A percentile compares a stretch with the other conserved stretches of the same genome.
Conservation (phyloP, 2,329 filamentous ascomycete genomes). For the Zasmidium citrigriseum region DNA sequence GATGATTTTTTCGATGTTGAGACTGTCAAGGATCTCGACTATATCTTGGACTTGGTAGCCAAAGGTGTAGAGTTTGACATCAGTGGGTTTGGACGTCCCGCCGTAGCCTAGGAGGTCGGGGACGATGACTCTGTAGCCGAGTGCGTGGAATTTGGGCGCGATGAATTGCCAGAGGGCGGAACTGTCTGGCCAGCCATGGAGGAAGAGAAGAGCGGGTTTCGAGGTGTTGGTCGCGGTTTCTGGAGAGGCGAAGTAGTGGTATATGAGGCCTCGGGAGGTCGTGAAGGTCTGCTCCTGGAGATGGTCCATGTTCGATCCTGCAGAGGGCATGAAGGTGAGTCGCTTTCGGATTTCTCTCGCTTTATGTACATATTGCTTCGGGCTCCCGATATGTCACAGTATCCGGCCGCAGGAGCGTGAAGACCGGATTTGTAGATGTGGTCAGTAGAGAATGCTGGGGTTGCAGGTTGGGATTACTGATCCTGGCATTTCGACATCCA, state of each 20-base stretch:
- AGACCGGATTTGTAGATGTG: too few species aligned
- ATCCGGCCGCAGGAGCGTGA: too few species aligned
- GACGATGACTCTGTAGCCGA: constrained; percentile 41
- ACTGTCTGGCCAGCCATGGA: constrained; percentile 54
- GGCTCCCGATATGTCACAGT: too few species aligned
- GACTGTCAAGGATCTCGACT: constrained; percentile 41
- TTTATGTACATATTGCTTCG: too few species aligned
- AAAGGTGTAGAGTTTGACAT: constrained; percentile 37
- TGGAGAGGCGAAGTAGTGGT: constrained; percentile 42
- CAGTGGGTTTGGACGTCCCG: constrained; percentile 42
- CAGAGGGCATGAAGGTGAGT: not conserved
- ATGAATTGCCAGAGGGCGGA: constrained; percentile 47
- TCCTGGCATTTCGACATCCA: not conserved
- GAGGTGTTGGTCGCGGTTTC: constrained; percentile 29
- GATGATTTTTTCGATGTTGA: constrained; percentile 22
- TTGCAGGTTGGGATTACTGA: not conserved
- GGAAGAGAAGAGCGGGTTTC: constrained; percentile 35
- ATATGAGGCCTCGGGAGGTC: constrained; percentile 31
- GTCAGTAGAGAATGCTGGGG: too few species aligned
- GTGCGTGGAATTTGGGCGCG: constrained; percentile 39
- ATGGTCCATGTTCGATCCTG: constrained; percentile 9
- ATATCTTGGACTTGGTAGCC: constrained; percentile 38
- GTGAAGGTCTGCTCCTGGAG: constrained; percentile 14
- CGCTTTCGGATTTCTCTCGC: too few species aligned
- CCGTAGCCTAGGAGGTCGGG: constrained; percentile 41